Base-by-base conservation (phyloP, 2,329 filamentous ascomycete genomes). In the Colletotrichum chlorophyti region DNA sequence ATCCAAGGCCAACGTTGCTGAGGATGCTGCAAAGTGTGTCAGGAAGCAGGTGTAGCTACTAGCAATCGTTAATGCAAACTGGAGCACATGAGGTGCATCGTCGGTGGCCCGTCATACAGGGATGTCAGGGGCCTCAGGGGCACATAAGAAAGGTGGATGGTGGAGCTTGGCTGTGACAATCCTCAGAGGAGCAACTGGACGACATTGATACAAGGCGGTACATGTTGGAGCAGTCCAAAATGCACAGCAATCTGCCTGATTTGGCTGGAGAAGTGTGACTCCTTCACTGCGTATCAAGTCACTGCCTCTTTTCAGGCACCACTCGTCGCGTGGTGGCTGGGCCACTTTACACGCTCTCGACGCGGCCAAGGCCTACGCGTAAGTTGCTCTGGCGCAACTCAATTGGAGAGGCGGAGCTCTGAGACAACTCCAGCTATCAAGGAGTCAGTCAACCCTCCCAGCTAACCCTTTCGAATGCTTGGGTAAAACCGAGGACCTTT, bases 51-150 rank as follows among this genome's bases (percentile, higher is more conserved):
- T 14, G 10, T 42, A 17, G 6, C 12, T 40, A 27, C 50, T 74
- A 74, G 68, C 72, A 67, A 9, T 60, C 65, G 52, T 69, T 70
- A 73, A 67, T 72, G 63, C 46, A 59, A 21, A 34, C 38, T 61
- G 61, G 71, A 72, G 72, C 67, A 65, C 57, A 49, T 27, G 47
- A 54, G 47, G 62, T 64, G 67, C 48, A 53, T 58, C 49, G 45
- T 35, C 34, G 26, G 58, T 42, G 41, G 24, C 47, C 31, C 21
- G 14, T n/a, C 41, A n/a, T 35, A 34, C 58, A 60, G 47, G 58
- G 58, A 37, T 60, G 37, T 51, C 29, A 37, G 42, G 47, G 46
- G 32, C 38, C 46, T 48, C 47, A 26, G 17, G 46, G 62, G 65
- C 40, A 21, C 26, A 61, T 48, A 63, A 46, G 55, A 61, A 68